A percentile compares a stretch with the other conserved stretches of the same genome.
Evolutionary conservation across 176 grass and related monocot genomes (phyloP).

Genomic region (Alloteropsis semialata): DNA sequence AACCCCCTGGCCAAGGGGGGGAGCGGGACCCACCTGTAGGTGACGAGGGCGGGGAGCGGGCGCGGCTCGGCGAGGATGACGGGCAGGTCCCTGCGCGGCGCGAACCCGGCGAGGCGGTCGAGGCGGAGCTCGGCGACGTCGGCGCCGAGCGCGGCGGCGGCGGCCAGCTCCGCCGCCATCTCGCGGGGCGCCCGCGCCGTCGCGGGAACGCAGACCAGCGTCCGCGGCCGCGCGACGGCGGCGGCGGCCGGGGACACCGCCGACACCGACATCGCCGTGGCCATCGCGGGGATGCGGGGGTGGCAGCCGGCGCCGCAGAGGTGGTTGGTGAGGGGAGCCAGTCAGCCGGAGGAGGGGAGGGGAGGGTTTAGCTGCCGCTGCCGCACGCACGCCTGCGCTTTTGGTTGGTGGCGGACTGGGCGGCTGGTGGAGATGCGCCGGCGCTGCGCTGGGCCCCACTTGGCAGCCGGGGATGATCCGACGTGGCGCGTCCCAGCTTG

Average conservation of each 20-base stretch:
- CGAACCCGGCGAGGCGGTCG: conserved; percentile 62
- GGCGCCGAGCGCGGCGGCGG: conserved; percentile 66
- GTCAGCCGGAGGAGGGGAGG: too few species aligned
- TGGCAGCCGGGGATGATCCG: not conserved
- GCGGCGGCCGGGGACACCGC: conserved; percentile 19
- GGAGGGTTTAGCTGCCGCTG: not conserved
- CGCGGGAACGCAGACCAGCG: conserved; percentile 74
- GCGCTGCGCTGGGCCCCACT: not conserved
- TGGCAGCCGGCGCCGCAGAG: not conserved
- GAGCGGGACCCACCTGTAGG: conserved; percentile 63
- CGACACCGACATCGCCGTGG: conserved; percentile 40
- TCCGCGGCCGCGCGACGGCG: conserved; percentile 25
- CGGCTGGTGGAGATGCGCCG: not conserved
- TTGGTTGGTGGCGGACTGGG: not conserved
- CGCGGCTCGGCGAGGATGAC: conserved; percentile 61
- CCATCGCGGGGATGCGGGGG: not conserved
- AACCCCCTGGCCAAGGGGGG: not conserved
- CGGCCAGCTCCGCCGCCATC: conserved; percentile 58
- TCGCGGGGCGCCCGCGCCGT: conserved; percentile 65
- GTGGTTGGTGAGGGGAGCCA: conserved; percentile 20
- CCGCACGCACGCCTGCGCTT: too few species aligned
- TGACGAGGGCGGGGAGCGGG: conserved; percentile 81
- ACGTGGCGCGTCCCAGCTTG: not conserved
- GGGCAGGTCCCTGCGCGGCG: conserved; percentile 64
- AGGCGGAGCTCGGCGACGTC: conserved; percentile 88